Evolutionary conservation across 305 asterid species (phyloP), one percentile per base, ranked within the genome.

Genomic region (Solanum hybrid): DNA sequence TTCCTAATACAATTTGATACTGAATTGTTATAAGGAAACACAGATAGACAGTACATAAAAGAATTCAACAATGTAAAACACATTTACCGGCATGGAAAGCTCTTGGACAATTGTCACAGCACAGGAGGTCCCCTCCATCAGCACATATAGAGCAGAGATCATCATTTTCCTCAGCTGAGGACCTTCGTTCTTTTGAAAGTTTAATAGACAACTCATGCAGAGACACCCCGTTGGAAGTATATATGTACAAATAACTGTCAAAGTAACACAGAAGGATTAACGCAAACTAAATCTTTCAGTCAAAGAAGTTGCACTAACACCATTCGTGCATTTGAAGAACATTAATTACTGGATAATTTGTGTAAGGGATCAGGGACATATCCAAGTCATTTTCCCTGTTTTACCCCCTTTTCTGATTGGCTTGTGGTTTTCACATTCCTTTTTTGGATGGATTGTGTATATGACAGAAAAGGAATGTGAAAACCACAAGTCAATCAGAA

Each of bases 71-170:
- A 86, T 37, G 29, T 69, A 85, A 90, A 26, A 46, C 81, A 87
- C 69, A 90, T 94, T 89, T 86, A 96, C 99, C 98, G 85, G 86
- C 1, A 93, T 96, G 99, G 90, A 95, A 97, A 91, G 98, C 96
- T 91, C 99, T 94, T 24, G 99, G 98, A 90, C 99, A 97, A 40
- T 88, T 93, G 88, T 96, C 99, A 91, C 98, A 97, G 95, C 99
- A 94, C 89, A 96, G 86, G 86, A 97, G 93, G 88, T 95, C 93
- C 75, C 99, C 99, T 86, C 95, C 98, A 87, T 93, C 95, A 89
- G 93, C 91, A 88, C 99, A 97, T 73, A 93, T 94, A 36, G 96
- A 93, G 92, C 99, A 97, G 36, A 97, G 93, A 92, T 97, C 98
- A 90, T 96, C 99, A 91, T 93, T 97, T 91, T 96, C 96, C 51